A percentile compares a stretch with the other conserved stretches of the same genome.
Conservation (phyloP, 208 protist genomes). For the Trypanosoma conorhini region DNA sequence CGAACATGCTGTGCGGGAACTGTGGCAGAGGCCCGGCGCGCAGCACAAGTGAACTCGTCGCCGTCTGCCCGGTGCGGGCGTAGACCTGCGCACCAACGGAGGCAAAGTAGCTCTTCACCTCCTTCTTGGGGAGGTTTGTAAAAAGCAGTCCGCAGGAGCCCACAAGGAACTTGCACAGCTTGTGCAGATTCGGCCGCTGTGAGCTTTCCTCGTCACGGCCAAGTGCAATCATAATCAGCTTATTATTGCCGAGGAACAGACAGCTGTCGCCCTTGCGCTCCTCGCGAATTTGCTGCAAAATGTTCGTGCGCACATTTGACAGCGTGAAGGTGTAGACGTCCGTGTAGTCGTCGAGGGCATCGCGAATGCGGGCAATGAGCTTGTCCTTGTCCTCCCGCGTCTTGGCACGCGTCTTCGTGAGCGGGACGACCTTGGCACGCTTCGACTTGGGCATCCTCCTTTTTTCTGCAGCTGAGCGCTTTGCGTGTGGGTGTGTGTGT, state of each 20-base stretch:
- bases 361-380: constrained; percentile 90
- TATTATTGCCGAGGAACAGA: constrained; percentile 96
- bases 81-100: constrained; percentile 77
- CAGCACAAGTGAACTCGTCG: constrained; percentile 72
- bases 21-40: constrained; percentile 75
- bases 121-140: constrained; percentile 88
- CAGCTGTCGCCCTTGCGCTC: constrained; percentile 81
- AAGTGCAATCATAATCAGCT: constrained; percentile 93
- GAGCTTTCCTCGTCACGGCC: constrained; percentile 83
- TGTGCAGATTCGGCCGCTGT: constrained; percentile 83
- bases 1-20: constrained; percentile 94
- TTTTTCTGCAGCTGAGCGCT: not conserved
- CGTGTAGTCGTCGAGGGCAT: constrained; percentile 81
- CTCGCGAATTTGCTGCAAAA: constrained; percentile 91
- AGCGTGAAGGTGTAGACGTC: constrained; percentile 87
- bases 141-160: constrained; percentile 93
- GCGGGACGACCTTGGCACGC: constrained; percentile 75
- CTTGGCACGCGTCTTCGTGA: constrained; percentile 92
- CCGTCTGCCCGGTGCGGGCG: constrained; percentile 79
- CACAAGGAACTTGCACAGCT: constrained; percentile 80
- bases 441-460: constrained; percentile 85
- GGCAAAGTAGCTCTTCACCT: constrained; percentile 92
- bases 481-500: not conserved
- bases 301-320: constrained; percentile 88
- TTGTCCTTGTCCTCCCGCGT: constrained; percentile 89